Evolutionary conservation across 805 yeast genomes (phyloP).

Genomic region (Vanderwaltozyma tropicalis): DNA sequence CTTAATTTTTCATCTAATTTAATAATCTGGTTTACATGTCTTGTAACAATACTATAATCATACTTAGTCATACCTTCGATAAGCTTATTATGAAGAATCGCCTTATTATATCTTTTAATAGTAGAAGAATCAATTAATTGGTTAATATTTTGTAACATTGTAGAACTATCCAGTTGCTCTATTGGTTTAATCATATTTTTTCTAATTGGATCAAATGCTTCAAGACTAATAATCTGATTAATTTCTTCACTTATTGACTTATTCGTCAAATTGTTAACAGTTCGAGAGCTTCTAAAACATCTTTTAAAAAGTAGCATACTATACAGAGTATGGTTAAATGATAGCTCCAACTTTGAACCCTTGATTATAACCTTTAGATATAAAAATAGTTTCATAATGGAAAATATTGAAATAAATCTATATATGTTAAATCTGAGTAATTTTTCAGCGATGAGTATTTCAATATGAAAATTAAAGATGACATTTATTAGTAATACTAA

Average conservation of each 20-base stretch:
- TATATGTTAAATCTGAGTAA: too few species aligned
- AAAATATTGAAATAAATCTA: too few species aligned
- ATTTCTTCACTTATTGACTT: constrained; percentile 9
- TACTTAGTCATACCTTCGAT: constrained; percentile 21
- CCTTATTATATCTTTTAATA: constrained; percentile 7
- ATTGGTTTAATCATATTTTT: constrained; percentile 4
- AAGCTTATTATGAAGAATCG: constrained; percentile 18
- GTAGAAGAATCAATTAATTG: constrained; percentile 5
- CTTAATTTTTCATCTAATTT: constrained; percentile 16
- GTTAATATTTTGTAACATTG: too few species aligned
- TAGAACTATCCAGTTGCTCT: constrained; percentile 12
- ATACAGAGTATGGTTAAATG: too few species aligned
- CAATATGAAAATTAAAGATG: too few species aligned
- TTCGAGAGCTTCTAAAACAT: constrained; percentile 1
- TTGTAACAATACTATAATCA: constrained; percentile 27
- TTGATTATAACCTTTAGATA: too few species aligned
- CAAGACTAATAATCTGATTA: background rate
- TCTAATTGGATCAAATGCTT: constrained; percentile 11
- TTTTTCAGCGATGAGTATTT: too few species aligned
- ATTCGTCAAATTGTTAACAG: constrained; percentile 3
- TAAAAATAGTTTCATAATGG: too few species aligned
- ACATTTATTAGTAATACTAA: too few species aligned
- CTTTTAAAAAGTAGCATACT: constrained; percentile 11
- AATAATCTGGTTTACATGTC: constrained; percentile 21
- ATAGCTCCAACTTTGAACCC: too few species aligned